Conservation (phyloP, 345 rosid genomes). For the Aquilaria yunnanensis region DNA sequence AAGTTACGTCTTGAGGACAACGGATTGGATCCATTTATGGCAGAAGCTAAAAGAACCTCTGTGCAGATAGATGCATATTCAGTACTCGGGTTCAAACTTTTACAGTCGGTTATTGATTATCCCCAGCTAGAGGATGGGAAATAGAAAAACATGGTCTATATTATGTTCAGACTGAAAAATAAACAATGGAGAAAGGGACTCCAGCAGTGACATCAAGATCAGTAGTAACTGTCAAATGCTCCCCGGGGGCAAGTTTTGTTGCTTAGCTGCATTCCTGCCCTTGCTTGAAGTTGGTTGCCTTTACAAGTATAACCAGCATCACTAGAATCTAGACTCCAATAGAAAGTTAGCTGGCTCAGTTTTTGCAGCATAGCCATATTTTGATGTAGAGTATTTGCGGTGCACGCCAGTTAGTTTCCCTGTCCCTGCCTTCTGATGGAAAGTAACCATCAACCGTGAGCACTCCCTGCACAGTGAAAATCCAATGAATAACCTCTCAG, state of each 20-base stretch:
- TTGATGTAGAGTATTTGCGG: conserved; percentile 75
- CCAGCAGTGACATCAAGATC: not conserved
- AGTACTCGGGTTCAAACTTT: not conserved
- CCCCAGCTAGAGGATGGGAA: not conserved
- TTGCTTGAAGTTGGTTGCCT: not conserved
- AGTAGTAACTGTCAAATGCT: not conserved
- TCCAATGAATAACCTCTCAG: not conserved
- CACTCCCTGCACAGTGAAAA: conserved; percentile 50
- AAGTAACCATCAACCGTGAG: conserved; percentile 64
- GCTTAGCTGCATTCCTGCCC: conserved; percentile 22
- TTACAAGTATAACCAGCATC: not conserved
- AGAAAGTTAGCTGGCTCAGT: conserved; percentile 57
- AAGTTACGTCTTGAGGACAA: too few relatives aligned
- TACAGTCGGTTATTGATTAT: not conserved
- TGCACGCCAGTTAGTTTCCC: conserved; percentile 83
- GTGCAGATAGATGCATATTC: too few relatives aligned
- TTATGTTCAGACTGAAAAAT: not conserved
- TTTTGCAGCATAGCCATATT: conserved; percentile 70
- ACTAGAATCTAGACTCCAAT: conserved; percentile 23
- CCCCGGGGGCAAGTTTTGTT: conserved; percentile 46
- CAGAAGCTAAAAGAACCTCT: too few relatives aligned
- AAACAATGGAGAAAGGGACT: not conserved
- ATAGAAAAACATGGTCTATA: not conserved
- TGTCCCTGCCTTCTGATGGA: conserved; percentile 69
- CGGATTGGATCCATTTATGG: too few relatives aligned